Base-by-base conservation (phyloP, 192 early-diverging fungal genomes). In the Coemansia sp. region DNA sequence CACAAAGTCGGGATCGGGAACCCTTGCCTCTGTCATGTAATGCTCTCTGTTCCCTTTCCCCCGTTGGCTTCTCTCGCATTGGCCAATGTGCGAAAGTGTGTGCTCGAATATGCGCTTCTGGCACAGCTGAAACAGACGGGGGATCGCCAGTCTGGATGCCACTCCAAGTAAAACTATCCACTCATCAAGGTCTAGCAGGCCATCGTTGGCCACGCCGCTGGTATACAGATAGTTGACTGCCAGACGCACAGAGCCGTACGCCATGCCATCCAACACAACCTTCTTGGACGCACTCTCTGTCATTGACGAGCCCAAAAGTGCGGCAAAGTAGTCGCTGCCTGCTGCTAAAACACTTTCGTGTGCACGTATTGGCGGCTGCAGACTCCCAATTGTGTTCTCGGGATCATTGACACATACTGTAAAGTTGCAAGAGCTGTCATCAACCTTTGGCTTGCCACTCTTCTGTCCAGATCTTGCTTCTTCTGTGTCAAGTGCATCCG, bases 241-340 rank as follows among this genome's bases (percentile, higher is more conserved):
- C 38, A 58, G 25, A n/a, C 79, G 74, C 45, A 74, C 79, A 16
- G 68, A 48, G 22, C 79, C 79, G 43, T 82, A 82, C 12, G 79
- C 68, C 71, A 82, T 71, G 65, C 51, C 61, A 39, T 76, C 68
- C 32, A 82, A 74, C 49, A 32, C 67, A 16, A 82, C 79, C 12
- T 67, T 51, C 53, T 67, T 73, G 44, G 68, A 51, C 19, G 63
- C 56, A 7, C 74, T 46, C 43, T 82, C 79, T 17, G 74, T 61
- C 79, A 82, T 82, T 17, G 65, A 37, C 11, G 79, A 82, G 2
- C 61, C 60, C 32, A 76, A 69, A 49, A 82, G 61, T 17, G 79
- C 79, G 0, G 71, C 74, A 63, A 82, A 82, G 50, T 82, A 82
- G 20, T 82, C 79, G 58, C 79, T 82, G 13, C 79, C 79, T 9